These are phyloP conservation scores for Podaxis sp. DNA, from an alignment of 768 basidiomycete genomes.

Conservation along the genomic window DNA sequence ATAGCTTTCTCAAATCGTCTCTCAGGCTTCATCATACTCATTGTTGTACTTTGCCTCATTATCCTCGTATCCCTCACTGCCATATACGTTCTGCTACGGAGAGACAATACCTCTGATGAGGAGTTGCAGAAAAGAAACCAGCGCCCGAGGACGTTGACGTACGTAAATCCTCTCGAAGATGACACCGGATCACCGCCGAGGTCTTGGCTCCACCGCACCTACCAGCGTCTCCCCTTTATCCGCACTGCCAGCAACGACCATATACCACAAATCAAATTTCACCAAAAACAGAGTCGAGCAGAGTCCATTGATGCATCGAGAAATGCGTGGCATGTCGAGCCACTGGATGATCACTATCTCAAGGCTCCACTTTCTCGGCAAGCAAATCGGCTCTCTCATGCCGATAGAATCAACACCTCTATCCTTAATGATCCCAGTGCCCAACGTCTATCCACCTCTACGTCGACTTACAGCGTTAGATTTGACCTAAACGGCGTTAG, in stretches of 20 bases:
- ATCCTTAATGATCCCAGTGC: not conserved
- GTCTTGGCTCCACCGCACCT: constrained; percentile 5
- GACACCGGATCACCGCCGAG: not conserved
- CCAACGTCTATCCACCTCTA: not conserved
- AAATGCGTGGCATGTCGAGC: not conserved
- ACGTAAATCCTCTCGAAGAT: constrained; percentile 1
- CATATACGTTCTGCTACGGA: constrained; percentile 52
- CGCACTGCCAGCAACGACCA: constrained; percentile 1
- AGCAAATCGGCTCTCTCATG: not conserved
- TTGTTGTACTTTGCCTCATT: constrained; percentile 50
- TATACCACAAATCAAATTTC: not conserved
- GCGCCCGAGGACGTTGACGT: not conserved
- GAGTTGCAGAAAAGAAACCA: constrained; percentile 8
- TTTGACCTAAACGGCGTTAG: not conserved
- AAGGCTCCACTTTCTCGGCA: not conserved
- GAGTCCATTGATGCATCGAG: not conserved
- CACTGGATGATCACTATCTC: not conserved
- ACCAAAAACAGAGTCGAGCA: not conserved
- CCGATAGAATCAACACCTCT: not conserved
- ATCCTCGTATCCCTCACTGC: constrained; percentile 49
- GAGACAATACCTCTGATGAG: constrained; percentile 40
- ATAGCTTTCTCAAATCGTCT: not conserved
- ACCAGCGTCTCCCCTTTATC: constrained; percentile 1
- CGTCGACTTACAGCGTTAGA: constrained; percentile 5
- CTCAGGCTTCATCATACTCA: constrained; percentile 56